These are phyloP conservation scores for Kappamyces sp. DNA, from an alignment of 192 early-diverging fungal species.

Conservation along the genomic window DNA sequence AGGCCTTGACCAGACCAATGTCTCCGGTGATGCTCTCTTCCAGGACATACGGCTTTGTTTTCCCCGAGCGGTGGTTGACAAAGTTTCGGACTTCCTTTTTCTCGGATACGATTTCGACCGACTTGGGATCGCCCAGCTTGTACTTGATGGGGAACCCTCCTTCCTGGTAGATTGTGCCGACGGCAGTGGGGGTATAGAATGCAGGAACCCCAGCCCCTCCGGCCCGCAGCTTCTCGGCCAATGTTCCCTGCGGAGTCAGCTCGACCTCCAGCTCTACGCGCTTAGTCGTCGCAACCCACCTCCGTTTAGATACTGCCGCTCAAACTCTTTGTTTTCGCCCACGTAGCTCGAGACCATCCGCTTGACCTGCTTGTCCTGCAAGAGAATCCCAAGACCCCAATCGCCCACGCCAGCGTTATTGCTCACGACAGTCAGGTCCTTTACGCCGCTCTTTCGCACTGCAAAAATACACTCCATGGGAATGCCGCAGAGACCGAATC, in stretches of 20 bases:
- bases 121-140: slow-evolving; percentile 38
- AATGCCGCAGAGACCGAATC: slow-evolving; percentile 74
- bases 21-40: slow-evolving; percentile 73
- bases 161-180: slow-evolving; percentile 60
- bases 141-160: slow-evolving; percentile 76
- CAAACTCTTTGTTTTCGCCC: slow-evolving; percentile 78
- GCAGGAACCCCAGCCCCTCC: slow-evolving; percentile 74
- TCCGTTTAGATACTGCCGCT: slow-evolving; percentile 71
- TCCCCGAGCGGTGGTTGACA: slow-evolving; percentile 16
- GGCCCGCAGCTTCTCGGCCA: slow-evolving; percentile 70
- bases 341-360: slow-evolving; percentile 75
- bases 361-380: slow-evolving; percentile 68
- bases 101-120: slow-evolving; percentile 46
- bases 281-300: no score
- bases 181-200: slow-evolving; percentile 62
- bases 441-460: slow-evolving; percentile 52
- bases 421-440: slow-evolving; percentile 65
- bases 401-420: slow-evolving; percentile 74
- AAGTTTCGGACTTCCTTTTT: slow-evolving; percentile 65
- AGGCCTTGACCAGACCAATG: slow-evolving; percentile 74
- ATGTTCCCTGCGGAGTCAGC: slow-evolving; percentile 67
- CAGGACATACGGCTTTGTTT: slow-evolving; percentile 65
- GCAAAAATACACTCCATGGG: slow-evolving; percentile 71
- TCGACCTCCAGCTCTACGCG: slow-evolving; percentile 64
- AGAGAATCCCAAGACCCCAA: slow-evolving; percentile 63